Evolutionary conservation across 805 yeast genomes (phyloP).

Genomic region (Myxozyma geophila): DNA sequence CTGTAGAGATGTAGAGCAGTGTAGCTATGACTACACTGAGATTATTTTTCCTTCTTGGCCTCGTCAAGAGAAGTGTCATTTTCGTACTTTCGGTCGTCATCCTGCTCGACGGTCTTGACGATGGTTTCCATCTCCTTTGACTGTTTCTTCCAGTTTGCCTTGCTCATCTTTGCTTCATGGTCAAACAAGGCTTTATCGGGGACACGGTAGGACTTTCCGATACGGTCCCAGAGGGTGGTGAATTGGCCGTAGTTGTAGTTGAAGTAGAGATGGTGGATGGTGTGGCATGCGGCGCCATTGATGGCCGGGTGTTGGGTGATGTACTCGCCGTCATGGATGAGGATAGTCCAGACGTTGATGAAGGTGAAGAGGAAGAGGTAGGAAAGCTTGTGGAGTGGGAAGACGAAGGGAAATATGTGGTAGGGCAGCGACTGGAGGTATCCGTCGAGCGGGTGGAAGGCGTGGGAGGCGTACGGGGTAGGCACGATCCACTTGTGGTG

Average conservation of each 20-base stretch:
- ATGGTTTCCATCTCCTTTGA: constrained; percentile 75
- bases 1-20: neutral
- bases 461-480: constrained; percentile 97
- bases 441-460: constrained; percentile 98
- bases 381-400: constrained; percentile 88
- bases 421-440: constrained; percentile 91
- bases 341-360: constrained; percentile 97
- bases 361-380: constrained; percentile 83
- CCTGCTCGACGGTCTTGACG: constrained; percentile 80
- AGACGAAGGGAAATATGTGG: constrained; percentile 86
- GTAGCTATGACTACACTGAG: neutral
- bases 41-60: constrained; percentile 14
- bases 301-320: constrained; percentile 90
- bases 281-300: constrained; percentile 98
- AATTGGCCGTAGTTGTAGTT: constrained; percentile 98
- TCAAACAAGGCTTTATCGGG: constrained; percentile 89
- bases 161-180: constrained; percentile 59
- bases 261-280: constrained; percentile 94
- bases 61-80: neutral
- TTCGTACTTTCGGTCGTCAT: constrained; percentile 38
- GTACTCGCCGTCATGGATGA: constrained; percentile 98
- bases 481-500: constrained; percentile 99
- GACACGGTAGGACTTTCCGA: constrained; percentile 89
- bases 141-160: constrained; percentile 71
- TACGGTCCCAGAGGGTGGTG: constrained; percentile 96